Percentiles rank a stretch among this genome's conserved stretches.
Conservation (phyloP, 2,329 filamentous ascomycete genomes). For the Elsinoe perseae region DNA sequence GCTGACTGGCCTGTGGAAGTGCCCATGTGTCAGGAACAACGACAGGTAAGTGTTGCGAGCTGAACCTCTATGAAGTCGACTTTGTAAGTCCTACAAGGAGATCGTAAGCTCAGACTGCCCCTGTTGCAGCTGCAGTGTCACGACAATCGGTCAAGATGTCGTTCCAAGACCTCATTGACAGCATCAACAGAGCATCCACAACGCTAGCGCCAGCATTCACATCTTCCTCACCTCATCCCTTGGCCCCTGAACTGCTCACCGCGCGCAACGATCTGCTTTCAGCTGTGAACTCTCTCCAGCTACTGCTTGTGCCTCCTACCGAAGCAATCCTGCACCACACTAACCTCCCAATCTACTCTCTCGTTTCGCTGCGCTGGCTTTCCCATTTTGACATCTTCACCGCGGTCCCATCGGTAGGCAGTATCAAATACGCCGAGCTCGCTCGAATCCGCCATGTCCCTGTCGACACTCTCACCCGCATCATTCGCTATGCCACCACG, state of each 20-base stretch:
- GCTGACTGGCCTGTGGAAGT: too few species aligned
- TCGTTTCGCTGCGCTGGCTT: not conserved
- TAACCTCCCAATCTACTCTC: not conserved
- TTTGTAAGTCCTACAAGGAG: not conserved
- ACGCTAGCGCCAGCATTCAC: not conserved
- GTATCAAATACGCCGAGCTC: not conserved
- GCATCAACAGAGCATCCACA: not conserved
- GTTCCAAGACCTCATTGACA: not conserved
- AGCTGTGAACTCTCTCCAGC: not conserved
- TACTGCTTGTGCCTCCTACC: not conserved
- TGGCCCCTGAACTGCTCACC: not conserved
- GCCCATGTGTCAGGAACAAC: not conserved
- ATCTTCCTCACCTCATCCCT: not conserved
- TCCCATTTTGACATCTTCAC: slow-evolving; percentile 7
- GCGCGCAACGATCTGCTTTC: not conserved
- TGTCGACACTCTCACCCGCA: slow-evolving; percentile 3
- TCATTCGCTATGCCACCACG: slow-evolving; percentile 3
- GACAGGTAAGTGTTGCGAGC: not conserved
- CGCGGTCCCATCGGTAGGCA: not conserved
- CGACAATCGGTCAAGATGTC: not conserved
- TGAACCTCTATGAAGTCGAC: not conserved
- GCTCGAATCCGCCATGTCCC: not conserved
- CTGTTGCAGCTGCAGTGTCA: not conserved
- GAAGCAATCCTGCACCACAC: slow-evolving; percentile 3
- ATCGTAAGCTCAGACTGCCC: not conserved